phyloP scores from a whole-genome alignment of 2,329 filamentous ascomycete genomes.

The Fusarium tricinctum region DNA sequence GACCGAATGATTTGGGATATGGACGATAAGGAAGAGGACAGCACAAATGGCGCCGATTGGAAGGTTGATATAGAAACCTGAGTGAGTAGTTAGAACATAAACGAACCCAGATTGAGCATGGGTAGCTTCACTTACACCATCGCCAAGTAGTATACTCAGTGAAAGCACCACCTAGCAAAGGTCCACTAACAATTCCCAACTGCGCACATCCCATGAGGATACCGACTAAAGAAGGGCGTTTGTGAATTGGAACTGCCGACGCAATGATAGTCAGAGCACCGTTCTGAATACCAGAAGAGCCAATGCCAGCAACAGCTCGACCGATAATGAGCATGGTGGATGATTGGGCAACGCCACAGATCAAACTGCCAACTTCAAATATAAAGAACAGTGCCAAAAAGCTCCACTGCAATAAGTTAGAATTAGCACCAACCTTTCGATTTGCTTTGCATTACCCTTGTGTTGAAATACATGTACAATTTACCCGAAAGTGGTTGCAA shows the following conservation, averaged over 20 bases:
- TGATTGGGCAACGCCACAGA: constrained; percentile 62
- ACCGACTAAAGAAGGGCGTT: constrained; percentile 49
- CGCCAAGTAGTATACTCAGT: constrained; percentile 59
- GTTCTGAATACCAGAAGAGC: constrained; percentile 60
- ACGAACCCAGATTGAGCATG: neutral
- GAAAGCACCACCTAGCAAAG: constrained; percentile 61
- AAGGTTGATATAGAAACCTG: constrained; percentile 64
- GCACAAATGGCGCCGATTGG: constrained; percentile 58
- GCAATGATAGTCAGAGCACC: constrained; percentile 54
- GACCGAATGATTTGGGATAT: constrained; percentile 54
- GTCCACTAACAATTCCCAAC: constrained; percentile 62
- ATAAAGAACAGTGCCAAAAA: constrained; percentile 52
- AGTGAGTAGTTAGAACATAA: constrained; percentile 14
- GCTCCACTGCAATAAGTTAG: constrained; percentile 41
- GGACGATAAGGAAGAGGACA: constrained; percentile 51
- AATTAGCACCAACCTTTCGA: constrained; percentile 50
- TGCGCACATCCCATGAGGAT: constrained; percentile 54
- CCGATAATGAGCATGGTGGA: constrained; percentile 65
- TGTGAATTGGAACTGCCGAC: constrained; percentile 49
- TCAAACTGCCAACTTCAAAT: constrained; percentile 59
- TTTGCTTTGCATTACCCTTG: constrained; percentile 49
- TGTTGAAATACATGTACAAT: constrained; percentile 58
- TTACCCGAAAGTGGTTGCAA: constrained; percentile 67
- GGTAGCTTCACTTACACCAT: constrained; percentile 56
- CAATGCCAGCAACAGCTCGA: constrained; percentile 63